Conservation (phyloP, 1,139 yeast species). For the Yamadazyma triangularis region DNA sequence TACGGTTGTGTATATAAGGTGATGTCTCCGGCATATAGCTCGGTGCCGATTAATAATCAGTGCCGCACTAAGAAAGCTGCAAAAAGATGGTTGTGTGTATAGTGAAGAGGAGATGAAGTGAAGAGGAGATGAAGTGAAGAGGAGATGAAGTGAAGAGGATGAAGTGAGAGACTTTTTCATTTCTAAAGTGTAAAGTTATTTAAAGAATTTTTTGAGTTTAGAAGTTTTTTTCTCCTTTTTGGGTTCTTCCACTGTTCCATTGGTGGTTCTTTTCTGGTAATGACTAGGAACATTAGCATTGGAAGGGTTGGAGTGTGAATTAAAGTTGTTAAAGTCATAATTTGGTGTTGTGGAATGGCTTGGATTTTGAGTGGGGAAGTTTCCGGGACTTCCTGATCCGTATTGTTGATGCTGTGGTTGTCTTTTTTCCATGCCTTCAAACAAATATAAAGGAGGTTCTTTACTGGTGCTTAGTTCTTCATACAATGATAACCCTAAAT, state of each 20-base stretch:
- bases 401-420: conserved; percentile 6
- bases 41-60: no score
- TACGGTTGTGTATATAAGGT: no score
- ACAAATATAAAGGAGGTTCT: conserved; percentile 34
- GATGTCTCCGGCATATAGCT: no score
- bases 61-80: no score
- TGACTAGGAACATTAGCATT: conserved; percentile 19
- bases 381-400: not conserved
- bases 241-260: conserved; percentile 10
- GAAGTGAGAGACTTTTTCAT: no score
- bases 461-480: conserved; percentile 19
- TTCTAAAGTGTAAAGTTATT: no score
- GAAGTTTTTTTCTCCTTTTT: conserved; percentile 29
- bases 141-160: no score
- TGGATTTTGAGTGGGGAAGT: not conserved
- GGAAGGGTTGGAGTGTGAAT: conserved; percentile 10
- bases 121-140: no score
- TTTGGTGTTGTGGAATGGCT: not conserved
- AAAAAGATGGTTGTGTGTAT: no score
- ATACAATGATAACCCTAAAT: conserved; percentile 31
- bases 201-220: conserved; percentile 34
- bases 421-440: conserved; percentile 20
- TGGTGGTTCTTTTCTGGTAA: conserved; percentile 24
- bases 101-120: no score
- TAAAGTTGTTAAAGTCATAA: conserved; percentile 14